phyloP scores from a whole-genome alignment of 768 basidiomycete species.

The Glaciozyma antarctica region DNA sequence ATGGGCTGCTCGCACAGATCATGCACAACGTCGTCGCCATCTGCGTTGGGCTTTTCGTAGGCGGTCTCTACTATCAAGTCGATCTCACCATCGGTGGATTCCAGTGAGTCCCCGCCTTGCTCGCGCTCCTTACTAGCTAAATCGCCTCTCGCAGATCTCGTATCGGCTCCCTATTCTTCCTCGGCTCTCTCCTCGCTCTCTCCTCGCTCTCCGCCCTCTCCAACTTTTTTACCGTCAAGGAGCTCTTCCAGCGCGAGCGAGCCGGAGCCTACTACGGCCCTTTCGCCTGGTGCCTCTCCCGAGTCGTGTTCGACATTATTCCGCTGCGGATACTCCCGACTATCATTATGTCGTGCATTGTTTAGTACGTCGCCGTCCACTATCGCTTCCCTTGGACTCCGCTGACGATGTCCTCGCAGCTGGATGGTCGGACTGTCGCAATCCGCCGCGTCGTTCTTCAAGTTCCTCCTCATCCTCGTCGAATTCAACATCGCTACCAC shows the following conservation, averaged over 20 bases:
- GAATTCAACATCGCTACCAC: constrained; percentile 78
- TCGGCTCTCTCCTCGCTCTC: constrained; percentile 85
- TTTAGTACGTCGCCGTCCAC: constrained; percentile 45
- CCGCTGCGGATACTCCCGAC: constrained; percentile 83
- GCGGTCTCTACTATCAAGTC: constrained; percentile 64
- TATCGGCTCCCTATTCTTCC: constrained; percentile 89
- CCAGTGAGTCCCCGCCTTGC: no score
- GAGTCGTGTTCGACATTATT: constrained; percentile 78
- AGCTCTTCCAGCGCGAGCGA: constrained; percentile 81
- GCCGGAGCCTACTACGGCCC: constrained; percentile 81
- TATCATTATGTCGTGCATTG: constrained; percentile 68
- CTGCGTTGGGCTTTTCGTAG: constrained; percentile 76
- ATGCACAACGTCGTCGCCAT: constrained; percentile 64
- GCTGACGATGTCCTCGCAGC: constrained; percentile 52
- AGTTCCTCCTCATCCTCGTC: constrained; percentile 80
- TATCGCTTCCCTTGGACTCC: not conserved
- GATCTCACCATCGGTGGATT: constrained; percentile 19
- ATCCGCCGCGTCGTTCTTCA: constrained; percentile 79
- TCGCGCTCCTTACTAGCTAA: not conserved
- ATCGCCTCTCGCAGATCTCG: constrained; percentile 44
- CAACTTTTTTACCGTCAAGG: constrained; percentile 71
- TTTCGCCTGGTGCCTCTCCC: constrained; percentile 79
- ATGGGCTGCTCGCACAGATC: constrained; percentile 35
- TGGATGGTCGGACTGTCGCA: constrained; percentile 88
- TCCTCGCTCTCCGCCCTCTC: constrained; percentile 81